Base-by-base conservation (phyloP, 169 alveolate species). In the Perkinsus marinus region DNA sequence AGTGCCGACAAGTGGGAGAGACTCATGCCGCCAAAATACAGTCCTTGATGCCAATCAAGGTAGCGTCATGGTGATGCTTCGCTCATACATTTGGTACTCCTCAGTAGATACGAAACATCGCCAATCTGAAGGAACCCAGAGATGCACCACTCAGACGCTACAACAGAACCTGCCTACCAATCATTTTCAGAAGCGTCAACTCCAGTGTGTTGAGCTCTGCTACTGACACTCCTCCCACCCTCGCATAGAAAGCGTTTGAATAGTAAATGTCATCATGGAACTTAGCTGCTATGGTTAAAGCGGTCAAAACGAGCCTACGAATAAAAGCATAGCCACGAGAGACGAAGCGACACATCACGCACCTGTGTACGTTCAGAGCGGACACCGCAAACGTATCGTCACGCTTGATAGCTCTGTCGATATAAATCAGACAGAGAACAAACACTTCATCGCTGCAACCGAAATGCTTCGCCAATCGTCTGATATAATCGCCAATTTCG, bases 201-300 rank as follows among this genome's bases (percentile, higher is more conserved):
- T 97, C 99, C 37, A 97, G 96, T 79, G 92, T 91, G 90, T 97
- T 96, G 39, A 97, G 93, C 92, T 97, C 99, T 69, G 94, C 91
- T n/a, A 95, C 95, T 39, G 97, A 94, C 16, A 97, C 97, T 26
- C 99, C 99, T 6, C 99, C 98, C 13, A 97, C 95, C 90, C 96
- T 96, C 7, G 98, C 98, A 92, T 96, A 96, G 92, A 94, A 97
- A 39, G 94, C 92, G 93, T 97, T 97, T 16, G 97, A 95, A 94
- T 95, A 97, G 94, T 93, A 97, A 43, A 94, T 93, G 91, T 97
- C 99, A 90, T 96, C 98, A 91, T 94, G 94, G 95, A 96, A 97
- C 95, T 97, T 97, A 26, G 97, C 97, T 46, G 98, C 94, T 26
- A 96, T 94, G 95, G 96, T 95, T 10, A 95, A 95, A 17, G 98